Base-by-base conservation (phyloP, 2,329 filamentous ascomycete species). In the Pyrenophora teres region DNA sequence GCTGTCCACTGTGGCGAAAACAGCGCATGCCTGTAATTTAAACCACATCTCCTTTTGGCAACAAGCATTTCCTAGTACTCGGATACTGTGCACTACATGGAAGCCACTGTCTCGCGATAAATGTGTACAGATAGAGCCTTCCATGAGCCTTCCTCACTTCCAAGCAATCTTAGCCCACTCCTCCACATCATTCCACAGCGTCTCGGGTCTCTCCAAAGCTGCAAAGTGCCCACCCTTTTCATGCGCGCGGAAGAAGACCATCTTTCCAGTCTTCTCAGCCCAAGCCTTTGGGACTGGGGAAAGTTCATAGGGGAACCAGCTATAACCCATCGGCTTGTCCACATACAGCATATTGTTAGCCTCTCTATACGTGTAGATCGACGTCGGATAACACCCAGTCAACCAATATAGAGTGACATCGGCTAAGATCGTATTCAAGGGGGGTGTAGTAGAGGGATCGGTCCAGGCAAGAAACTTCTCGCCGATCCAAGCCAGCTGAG, bases 391-490 rank as follows among this genome's bases (percentile, higher is more conserved):
- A 6, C 74, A 79, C 16, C 76, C 77, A 0, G 80, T 83, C 50
- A 84, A 71, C 82, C 82, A 85, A 61, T 83, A 85, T 3, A 85
- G 60, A 1, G 76, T 78, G 12, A 82, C 76, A 16, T 74, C 67
- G n/a, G 77, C 74, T 2, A 85, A 68, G 9, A 85, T 80, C 2
- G 72, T 73, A 31, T 78, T 65, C 7, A 72, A 47, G 0, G 70
- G 59, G 0, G 77, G 77, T 0, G 57, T 52, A 0, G 59, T 62
- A 15, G 66, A 63, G 0, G 59, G 57, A 53, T 84, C 81, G 1
- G 72, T 73, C 82, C 81, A 85, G 4, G 77, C 77, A 0, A 82
- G 67, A 49, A 81, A 81, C 63, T 84, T 85, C 58, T 85, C 83
- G 3, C 79, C 80, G 21, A 85, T 75, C 79, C 84, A 87, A 6